Evolutionary conservation across 2,329 filamentous ascomycete genomes (phyloP).

Genomic region (Colletotrichum abscissum): DNA sequence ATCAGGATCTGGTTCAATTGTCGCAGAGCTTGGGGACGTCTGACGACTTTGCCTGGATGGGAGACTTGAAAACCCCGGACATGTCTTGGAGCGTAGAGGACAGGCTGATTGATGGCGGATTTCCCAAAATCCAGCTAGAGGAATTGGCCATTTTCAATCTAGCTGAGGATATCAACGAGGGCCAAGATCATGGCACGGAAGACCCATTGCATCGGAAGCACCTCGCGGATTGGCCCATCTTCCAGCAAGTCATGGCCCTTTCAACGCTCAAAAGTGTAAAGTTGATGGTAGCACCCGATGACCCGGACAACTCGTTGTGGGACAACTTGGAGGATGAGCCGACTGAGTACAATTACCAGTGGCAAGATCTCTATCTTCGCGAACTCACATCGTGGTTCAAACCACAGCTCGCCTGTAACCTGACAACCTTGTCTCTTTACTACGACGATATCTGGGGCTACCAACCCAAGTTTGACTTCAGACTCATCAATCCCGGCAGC

Average conservation of each 20-base stretch:
- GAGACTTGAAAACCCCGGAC: neutral
- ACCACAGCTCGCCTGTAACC: neutral
- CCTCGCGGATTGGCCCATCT: neutral
- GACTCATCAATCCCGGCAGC: neutral
- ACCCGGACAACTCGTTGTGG: neutral
- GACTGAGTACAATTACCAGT: neutral
- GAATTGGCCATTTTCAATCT: neutral
- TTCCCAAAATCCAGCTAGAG: neutral
- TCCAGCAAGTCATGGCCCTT: neutral
- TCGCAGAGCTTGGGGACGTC: neutral
- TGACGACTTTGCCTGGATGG: neutral
- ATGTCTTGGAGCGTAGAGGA: neutral
- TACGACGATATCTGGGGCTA: neutral
- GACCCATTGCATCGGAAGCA: neutral
- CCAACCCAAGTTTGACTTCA: neutral
- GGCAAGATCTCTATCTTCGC: neutral
- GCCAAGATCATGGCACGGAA: neutral
- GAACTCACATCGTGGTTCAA: neutral
- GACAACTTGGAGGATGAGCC: neutral
- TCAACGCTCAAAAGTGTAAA: neutral
- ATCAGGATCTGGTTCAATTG: neutral
- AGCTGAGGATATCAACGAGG: neutral
- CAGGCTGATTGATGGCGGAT: neutral
- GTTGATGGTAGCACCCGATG: neutral
- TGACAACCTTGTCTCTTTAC: neutral